Percentiles rank a stretch among this genome's conserved stretches.
These are phyloP conservation scores for Herpotrichia juniperi DNA, from an alignment of 2,329 filamentous ascomycete genomes.

Conservation along the genomic window DNA sequence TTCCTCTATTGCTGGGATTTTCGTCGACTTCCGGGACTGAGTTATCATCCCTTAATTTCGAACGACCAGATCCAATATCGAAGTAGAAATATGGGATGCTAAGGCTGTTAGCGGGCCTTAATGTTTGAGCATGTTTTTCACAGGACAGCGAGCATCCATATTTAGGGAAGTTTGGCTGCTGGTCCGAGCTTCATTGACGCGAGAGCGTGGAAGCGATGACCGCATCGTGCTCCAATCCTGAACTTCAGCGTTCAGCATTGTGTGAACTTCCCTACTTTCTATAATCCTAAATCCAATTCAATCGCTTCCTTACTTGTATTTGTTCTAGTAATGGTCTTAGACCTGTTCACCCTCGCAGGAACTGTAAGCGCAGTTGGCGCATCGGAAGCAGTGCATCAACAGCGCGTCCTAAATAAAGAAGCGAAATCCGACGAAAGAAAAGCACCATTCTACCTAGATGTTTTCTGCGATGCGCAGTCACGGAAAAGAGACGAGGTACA, in stretches of 20 bases:
- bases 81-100: no score
- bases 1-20: no score
- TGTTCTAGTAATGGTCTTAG: constrained; percentile 27
- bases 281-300: background rate
- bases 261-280: constrained; percentile 8
- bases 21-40: no score
- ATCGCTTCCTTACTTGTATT: constrained; percentile 1
- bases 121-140: no score
- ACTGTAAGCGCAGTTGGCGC: constrained; percentile 57
- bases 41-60: no score
- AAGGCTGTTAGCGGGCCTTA: no score
- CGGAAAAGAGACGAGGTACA: constrained; percentile 48
- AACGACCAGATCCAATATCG: no score
- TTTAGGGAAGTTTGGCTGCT: background rate
- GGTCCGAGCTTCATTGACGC: constrained; percentile 6
- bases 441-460: constrained; percentile 58
- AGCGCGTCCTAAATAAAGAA: constrained; percentile 55
- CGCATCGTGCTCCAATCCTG: constrained; percentile 6
- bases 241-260: background rate
- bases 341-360: constrained; percentile 45
- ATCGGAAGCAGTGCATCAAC: constrained; percentile 56
- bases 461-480: constrained; percentile 49
- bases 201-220: background rate
- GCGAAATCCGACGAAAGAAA: constrained; percentile 55
- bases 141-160: no score